Base-by-base conservation (phyloP, 805 yeast genomes). In the Yarrowia deformans region DNA sequence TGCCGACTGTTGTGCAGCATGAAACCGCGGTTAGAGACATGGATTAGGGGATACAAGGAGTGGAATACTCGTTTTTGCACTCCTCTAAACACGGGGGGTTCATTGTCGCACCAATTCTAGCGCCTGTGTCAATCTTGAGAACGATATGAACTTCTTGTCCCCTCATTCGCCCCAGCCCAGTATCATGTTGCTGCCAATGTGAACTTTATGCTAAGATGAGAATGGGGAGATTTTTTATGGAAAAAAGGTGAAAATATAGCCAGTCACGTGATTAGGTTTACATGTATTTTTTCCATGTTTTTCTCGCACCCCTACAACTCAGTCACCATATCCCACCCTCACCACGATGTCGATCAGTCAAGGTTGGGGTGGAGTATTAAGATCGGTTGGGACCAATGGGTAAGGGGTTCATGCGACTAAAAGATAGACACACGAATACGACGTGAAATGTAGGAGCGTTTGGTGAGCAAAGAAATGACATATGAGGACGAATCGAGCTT, bases 141-240 rank as follows among this genome's bases (percentile, higher is more conserved):
- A 40, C 18, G 16, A 40, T n/a, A 40, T 8, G 43, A 13, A 14
- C n/a, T 13, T 8, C 19, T 12, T 10, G 8, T 23, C 49, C 49
- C 32, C 49, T 19, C 49, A 19, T 46, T 46, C 16, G 35, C 40
- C 55, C 39, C 23, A 34, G 23, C 55, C 39, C 23, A 34, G 23
- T 34, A n/a, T 40, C 39, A 50, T 39, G 14, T 50, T 50, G 55
- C 55, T 50, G 40, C 55, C 55, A 32, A 50, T 29, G 55, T 50
- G 55, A 49, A 49, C 54, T 49, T 49, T 49, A 49, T 49, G 54
- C 35, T 18, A 37, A 8, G 23, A 9, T 42, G 18, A 9, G 10
- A 6, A 34, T 34, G 37, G 37, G 37, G 1, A 9, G 37, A 8
- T 34, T 34, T 34, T 5, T 5, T 9, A 16, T 9, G 42, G 14